Percentiles rank a stretch among this genome's conserved stretches.
Conservation (phyloP, 2,329 filamentous ascomycete species). For the Penicillium psychrosexuale region DNA sequence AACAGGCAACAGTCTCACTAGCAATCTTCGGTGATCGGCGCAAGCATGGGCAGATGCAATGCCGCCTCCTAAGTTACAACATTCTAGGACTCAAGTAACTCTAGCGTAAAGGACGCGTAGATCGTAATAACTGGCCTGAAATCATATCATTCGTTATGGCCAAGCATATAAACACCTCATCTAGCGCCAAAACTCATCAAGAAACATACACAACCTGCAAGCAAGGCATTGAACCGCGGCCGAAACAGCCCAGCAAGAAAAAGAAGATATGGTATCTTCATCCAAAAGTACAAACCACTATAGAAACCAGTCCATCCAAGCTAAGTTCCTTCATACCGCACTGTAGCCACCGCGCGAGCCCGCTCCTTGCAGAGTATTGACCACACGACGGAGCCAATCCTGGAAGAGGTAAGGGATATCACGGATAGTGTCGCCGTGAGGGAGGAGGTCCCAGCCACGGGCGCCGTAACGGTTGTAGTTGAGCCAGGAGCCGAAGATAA, state of each 20-base stretch:
- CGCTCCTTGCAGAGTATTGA: conserved; percentile 79
- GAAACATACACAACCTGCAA: neutral
- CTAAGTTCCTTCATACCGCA: conserved; percentile 65
- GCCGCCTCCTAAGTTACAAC: neutral
- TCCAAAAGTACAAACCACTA: conserved; percentile 7
- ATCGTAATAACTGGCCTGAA: neutral
- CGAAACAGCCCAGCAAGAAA: neutral
- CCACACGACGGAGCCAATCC: conserved; percentile 76
- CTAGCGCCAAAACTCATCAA: conserved; percentile 2
- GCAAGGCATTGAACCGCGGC: neutral
- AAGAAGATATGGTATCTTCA: neutral
- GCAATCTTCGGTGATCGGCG: too few relatives aligned
- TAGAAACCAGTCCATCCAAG: neutral
- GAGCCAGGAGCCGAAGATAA: conserved; percentile 97
- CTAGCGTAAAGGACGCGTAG: neutral
- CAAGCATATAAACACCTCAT: conserved; percentile 3
- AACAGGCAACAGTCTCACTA: too few relatives aligned
- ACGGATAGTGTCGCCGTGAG: conserved; percentile 86
- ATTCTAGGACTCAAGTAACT: neutral
- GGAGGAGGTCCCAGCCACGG: conserved; percentile 89
- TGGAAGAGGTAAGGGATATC: conserved; percentile 90
- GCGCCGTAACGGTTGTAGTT: conserved; percentile 98
- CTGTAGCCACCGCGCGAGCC: conserved; percentile 89
- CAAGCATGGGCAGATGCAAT: neutral
- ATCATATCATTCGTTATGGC: conserved; percentile 3